Conservation (phyloP, 257 asterid genomes). For the Handroanthus guayacan region DNA sequence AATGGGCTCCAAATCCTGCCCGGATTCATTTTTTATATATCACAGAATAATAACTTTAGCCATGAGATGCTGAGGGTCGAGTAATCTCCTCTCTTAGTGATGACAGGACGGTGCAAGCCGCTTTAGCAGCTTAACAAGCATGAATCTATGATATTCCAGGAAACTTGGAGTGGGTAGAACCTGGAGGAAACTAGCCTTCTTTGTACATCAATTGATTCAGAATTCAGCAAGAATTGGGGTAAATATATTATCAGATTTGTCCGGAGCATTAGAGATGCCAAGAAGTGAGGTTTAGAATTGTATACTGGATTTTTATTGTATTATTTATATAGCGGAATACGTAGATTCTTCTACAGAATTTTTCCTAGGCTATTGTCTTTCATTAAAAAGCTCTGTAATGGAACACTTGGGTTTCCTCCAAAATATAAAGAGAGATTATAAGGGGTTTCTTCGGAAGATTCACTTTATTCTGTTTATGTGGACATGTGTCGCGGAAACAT, state of each 20-base stretch:
- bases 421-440: neutral
- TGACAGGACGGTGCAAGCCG: conserved; percentile 10
- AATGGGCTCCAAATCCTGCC: conserved; percentile 8
- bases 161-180: neutral
- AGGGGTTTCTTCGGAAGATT: conserved; percentile 7
- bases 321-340: conserved; percentile 39
- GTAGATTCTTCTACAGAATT: neutral
- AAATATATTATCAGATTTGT: conserved; percentile 35
- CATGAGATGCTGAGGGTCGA: conserved; percentile 9
- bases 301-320: conserved; percentile 36
- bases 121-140: conserved; percentile 13
- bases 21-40: conserved; percentile 10
- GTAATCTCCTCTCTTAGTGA: neutral
- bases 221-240: conserved; percentile 8
- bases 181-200: conserved; percentile 22
- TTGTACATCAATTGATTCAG: conserved; percentile 27
- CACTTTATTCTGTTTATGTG: neutral
- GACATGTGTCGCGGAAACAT: neutral
- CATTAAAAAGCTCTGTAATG: conserved; percentile 31
- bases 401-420: conserved; percentile 3
- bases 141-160: neutral
- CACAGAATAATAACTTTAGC: conserved; percentile 19
- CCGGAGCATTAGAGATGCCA: conserved; percentile 7
- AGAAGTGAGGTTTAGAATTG: conserved; percentile 18
- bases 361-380: conserved; percentile 5